Base-by-base conservation (phyloP, 176 grass and related monocot genomes). In the Ampelocalamus luodianensis region DNA sequence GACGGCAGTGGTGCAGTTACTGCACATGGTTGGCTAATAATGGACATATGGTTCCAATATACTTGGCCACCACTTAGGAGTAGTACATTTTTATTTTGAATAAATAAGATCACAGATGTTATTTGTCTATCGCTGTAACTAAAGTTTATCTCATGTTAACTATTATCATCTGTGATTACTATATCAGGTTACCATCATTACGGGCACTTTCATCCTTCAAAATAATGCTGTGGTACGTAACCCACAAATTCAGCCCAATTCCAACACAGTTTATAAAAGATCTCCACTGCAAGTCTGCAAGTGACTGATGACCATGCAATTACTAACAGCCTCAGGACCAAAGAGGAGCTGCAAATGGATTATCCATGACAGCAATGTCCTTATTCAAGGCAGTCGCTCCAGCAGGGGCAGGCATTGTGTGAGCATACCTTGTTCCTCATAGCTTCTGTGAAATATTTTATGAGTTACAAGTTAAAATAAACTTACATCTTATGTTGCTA, bases 271-370 rank as follows among this genome's bases (percentile, higher is more conserved):
- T 37, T 65, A 29, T 34, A 39, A 18, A 53, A 54, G 2, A 56
- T 43, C 3, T 39, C 2, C 44, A 0, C 13, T 48, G 14, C 24
- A 38, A 27, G 42, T 37, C 10, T 84, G 48, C 26, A 74, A 74
- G 16, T 69, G 18, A 76, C 20, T 62, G 56, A 56, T 79, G 59
- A 46, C 0, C 16, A 2, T 61, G 26, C 20, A 29, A 78, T 63
- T 85, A 26, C 18, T 23, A 63, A 85, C 90, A 94, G 90, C 34
- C 73, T 79, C 93, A 90, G 51, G 78, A 85, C 16, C 93, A 95
- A 92, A 84, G 87, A 83, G 93, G 93, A 58, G 74, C 90, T 72
- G 93, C 93, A 63, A 94, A 94, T 92, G 90, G 90, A 13, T 40
- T 88, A 8, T 53, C 90, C 18, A 84, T 95, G 84, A 95, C 88